Conservation (phyloP, 495 filamentous ascomycete species). For the Aspergillus biplanus region DNA sequence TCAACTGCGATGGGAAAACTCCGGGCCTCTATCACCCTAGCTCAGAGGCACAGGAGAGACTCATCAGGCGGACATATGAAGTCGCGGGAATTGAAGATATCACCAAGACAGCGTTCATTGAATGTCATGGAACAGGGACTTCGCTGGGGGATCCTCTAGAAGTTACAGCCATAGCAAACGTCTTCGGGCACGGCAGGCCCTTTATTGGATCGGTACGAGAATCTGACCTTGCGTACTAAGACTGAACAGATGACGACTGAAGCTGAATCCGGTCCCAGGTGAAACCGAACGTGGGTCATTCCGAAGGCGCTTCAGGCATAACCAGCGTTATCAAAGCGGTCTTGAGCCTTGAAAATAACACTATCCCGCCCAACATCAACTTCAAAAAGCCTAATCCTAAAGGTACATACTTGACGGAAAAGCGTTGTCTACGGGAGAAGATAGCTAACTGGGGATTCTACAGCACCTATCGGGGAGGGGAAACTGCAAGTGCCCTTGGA, state of each 20-base stretch:
- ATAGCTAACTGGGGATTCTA: no score
- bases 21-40: conserved; percentile 5
- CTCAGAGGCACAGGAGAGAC: conserved; percentile 22
- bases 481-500: conserved; percentile 26
- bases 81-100: conserved; percentile 27
- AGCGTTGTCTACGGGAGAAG: no score
- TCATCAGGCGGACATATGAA: conserved; percentile 30
- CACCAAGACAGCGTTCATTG: conserved; percentile 29
- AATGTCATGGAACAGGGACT: conserved; percentile 49
- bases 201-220: conserved; percentile 24
- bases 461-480: background rate
- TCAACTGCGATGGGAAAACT: conserved; percentile 43
- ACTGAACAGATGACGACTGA: no score
- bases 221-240: no score
- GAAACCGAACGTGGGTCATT: conserved; percentile 58
- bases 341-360: conserved; percentile 47
- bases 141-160: conserved; percentile 44
- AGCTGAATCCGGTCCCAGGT: no score
- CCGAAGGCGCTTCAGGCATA: background rate
- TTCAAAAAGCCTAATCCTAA: background rate
- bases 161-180: conserved; percentile 42
- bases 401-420: no score
- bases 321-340: conserved; percentile 49
- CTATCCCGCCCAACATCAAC: conserved; percentile 33
- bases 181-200: conserved; percentile 35